phyloP scores from a whole-genome alignment of 192 early-diverging fungal genomes.

The Globomyces pollinis-pini region DNA sequence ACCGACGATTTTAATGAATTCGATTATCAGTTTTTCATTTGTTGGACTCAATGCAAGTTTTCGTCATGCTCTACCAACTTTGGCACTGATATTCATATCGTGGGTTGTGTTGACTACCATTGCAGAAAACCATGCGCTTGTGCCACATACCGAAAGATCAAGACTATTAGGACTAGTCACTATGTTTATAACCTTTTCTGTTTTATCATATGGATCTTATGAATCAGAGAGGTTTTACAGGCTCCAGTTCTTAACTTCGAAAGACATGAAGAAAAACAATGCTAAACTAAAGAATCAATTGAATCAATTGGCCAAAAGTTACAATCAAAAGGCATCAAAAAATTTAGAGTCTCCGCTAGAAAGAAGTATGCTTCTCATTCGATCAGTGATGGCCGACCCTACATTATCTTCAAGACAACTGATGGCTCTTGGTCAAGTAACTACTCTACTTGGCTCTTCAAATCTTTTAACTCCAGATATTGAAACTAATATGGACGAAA shows the following conservation, averaged over 20 bases:
- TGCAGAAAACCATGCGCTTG: neutral
- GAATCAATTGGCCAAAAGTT: constrained; percentile 31
- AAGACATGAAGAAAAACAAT: constrained; percentile 30
- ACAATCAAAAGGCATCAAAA: constrained; percentile 25
- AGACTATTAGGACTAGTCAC: constrained; percentile 10
- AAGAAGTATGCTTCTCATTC: constrained; percentile 32
- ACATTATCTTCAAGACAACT: constrained; percentile 21
- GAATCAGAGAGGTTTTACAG: constrained; percentile 30
- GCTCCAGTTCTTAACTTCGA: constrained; percentile 23
- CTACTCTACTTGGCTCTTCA: constrained; percentile 24
- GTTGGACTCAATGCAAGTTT: constrained; percentile 27
- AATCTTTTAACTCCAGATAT: constrained; percentile 46
- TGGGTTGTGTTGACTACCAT: constrained; percentile 9
- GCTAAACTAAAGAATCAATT: constrained; percentile 42
- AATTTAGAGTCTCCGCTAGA: constrained; percentile 49
- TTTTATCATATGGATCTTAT: constrained; percentile 18
- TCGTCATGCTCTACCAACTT: constrained; percentile 18
- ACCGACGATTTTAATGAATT: constrained; percentile 20
- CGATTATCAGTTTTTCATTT: constrained; percentile 16
- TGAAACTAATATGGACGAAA: constrained; percentile 24
- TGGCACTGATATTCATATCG: constrained; percentile 4
- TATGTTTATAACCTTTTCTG: constrained; percentile 7
- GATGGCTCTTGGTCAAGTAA: constrained; percentile 25
- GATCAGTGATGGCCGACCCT: constrained; percentile 42
- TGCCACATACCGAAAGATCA: neutral